phyloP scores from a whole-genome alignment of 164 flowering plant genomes.

The Umbilicus rupestris region DNA sequence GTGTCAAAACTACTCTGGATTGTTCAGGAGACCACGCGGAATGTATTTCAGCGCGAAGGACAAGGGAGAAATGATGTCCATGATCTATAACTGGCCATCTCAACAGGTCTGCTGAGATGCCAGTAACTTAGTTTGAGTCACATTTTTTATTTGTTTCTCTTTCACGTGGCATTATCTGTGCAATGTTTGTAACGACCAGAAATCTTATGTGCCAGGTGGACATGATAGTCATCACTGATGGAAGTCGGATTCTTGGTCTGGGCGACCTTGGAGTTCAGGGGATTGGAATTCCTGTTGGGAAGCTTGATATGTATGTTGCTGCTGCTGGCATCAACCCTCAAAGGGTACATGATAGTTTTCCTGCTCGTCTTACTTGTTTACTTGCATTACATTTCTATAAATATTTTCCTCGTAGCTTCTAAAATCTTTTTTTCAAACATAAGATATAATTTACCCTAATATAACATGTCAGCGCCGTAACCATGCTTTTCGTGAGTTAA shows the following conservation, averaged over 20 bases:
- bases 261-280: constrained; percentile 99
- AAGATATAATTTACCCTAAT: neutral
- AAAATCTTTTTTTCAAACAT: neutral
- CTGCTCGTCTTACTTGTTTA: neutral
- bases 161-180: neutral
- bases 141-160: neutral
- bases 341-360: constrained; percentile 38
- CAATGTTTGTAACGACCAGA: neutral
- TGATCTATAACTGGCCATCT: constrained; percentile 99
- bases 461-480: neutral
- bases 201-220: constrained; percentile 53
- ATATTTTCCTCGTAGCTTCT: neutral
- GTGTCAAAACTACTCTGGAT: constrained; percentile 91
- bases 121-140: neutral
- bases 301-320: constrained; percentile 98
- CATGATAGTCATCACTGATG: constrained; percentile 98
- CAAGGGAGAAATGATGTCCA: constrained; percentile 99
- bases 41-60: constrained; percentile 99
- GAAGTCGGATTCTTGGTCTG: constrained; percentile 96
- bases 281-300: constrained; percentile 95
- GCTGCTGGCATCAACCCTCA: constrained; percentile 99
- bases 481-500: too few relatives aligned
- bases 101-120: constrained; percentile 38
- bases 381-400: neutral
- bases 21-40: constrained; percentile 98